A percentile compares a stretch with the other conserved stretches of the same genome.
Evolutionary conservation across 768 basidiomycete species (phyloP).

Genomic region (Mycena rebaudengoi): DNA sequence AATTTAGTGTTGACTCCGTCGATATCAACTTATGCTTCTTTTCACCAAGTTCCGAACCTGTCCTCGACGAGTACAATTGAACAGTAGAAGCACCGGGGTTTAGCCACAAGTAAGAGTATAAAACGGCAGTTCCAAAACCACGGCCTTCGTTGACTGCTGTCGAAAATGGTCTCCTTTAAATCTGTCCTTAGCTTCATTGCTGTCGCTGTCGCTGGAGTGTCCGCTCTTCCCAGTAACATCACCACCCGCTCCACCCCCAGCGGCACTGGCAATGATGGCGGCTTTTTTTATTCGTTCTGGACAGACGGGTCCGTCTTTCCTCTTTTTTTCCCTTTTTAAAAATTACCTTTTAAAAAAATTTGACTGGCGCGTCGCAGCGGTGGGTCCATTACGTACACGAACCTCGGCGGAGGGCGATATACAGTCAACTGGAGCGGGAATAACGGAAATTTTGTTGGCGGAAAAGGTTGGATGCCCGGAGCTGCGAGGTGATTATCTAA

Average conservation of each 20-base stretch:
- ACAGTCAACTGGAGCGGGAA: slow-evolving; percentile 36
- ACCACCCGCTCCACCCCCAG: slow-evolving; percentile 21
- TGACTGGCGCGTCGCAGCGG: too few relatives aligned
- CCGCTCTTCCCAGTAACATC: slow-evolving; percentile 26
- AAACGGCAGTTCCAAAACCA: background rate
- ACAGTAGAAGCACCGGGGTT: slow-evolving; percentile 6
- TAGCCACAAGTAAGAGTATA: background rate
- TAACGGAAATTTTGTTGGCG: slow-evolving; percentile 42
- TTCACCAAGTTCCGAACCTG: too few relatives aligned
- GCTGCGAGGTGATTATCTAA: slow-evolving; percentile 24
- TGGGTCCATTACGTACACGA: slow-evolving; percentile 38
- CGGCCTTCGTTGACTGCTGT: background rate
- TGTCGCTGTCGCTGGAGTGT: slow-evolving; percentile 13
- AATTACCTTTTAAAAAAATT: too few relatives aligned
- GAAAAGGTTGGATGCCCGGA: slow-evolving; percentile 46
- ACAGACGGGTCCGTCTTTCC: too few relatives aligned
- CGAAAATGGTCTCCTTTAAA: slow-evolving; percentile 26
- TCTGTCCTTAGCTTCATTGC: slow-evolving; percentile 11
- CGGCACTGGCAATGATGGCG: slow-evolving; percentile 39
- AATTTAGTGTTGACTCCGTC: too few relatives aligned
- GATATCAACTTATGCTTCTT: background rate
- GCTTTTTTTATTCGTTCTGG: slow-evolving; percentile 42
- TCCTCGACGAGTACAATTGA: too few relatives aligned
- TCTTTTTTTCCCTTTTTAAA: too few relatives aligned
- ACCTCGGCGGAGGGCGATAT: slow-evolving; percentile 39